phyloP scores from a whole-genome alignment of 805 yeast genomes.

The Lachancea cidri region DNA sequence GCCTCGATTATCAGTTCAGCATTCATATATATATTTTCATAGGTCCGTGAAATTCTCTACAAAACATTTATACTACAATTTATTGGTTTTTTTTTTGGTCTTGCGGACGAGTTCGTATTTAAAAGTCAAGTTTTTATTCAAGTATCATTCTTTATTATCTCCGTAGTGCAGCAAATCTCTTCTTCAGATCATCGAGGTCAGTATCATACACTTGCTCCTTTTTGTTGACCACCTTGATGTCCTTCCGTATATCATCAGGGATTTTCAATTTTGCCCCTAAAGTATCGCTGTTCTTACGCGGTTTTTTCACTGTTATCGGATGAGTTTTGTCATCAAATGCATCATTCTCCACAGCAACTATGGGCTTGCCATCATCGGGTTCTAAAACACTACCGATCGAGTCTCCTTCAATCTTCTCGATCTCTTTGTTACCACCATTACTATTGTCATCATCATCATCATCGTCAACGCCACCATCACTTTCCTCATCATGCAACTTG shows the following conservation, averaged over 20 bases:
- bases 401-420: not conserved
- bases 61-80: too few species aligned
- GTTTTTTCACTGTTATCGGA: constrained; percentile 41
- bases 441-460: constrained; percentile 27
- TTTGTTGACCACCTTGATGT: constrained; percentile 28
- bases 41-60: too few species aligned
- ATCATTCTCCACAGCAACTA: constrained; percentile 34
- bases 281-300: constrained; percentile 39
- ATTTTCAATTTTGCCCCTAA: constrained; percentile 35
- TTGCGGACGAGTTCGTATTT: too few species aligned
- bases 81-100: too few species aligned
- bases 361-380: constrained; percentile 31
- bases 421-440: constrained; percentile 28
- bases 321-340: constrained; percentile 27
- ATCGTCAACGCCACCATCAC: too few species aligned
- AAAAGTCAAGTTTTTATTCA: too few species aligned
- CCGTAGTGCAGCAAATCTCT: constrained; percentile 74
- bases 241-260: constrained; percentile 38
- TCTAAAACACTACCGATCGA: constrained; percentile 3
- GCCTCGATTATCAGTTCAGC: too few species aligned
- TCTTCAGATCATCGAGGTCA: constrained; percentile 62
- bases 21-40: too few species aligned
- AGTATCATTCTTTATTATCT: constrained; percentile 32
- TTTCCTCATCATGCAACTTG: constrained; percentile 45
- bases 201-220: constrained; percentile 25